Conservation (phyloP, 345 rosid species). For the Geranium rotundifolium region DNA sequence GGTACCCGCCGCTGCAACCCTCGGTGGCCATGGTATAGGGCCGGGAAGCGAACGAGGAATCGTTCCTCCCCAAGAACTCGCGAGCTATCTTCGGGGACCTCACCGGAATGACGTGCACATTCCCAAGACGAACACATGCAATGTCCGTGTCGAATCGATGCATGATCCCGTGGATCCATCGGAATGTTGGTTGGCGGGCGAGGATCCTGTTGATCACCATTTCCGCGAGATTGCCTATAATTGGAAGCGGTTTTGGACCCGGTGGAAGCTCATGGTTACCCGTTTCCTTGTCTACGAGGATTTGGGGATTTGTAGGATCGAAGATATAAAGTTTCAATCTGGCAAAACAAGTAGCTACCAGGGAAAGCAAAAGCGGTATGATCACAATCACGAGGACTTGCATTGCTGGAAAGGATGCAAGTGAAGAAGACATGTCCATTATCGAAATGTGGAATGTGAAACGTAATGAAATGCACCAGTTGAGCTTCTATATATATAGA, state of each 20-base stretch:
- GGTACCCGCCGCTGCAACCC: constrained; percentile 15
- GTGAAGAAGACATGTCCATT: no score
- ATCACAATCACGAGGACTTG: no score
- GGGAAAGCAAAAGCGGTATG: no score
- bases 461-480: no score
- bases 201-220: constrained; percentile 6
- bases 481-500: no score
- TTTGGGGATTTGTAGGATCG: no score
- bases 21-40: constrained; percentile 2
- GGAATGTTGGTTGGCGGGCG: constrained; percentile 10
- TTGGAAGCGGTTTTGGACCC: constrained; percentile 26
- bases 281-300: no score
- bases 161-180: constrained; percentile 20
- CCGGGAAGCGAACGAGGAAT: constrained; percentile 13
- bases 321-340: no score
- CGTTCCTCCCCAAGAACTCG: constrained; percentile 18
- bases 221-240: constrained; percentile 24
- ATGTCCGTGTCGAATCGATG: constrained; percentile 18
- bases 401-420: no score
- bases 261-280: not conserved
- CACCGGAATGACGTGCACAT: constrained; percentile 5
- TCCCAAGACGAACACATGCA: constrained; percentile 30
- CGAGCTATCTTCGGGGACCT: constrained; percentile 13
- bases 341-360: no score
- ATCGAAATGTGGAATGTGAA: no score